Evolutionary conservation across 371 early-diverging fungal genomes (phyloP).

Genomic region (Lichtheimia corymbifera): DNA sequence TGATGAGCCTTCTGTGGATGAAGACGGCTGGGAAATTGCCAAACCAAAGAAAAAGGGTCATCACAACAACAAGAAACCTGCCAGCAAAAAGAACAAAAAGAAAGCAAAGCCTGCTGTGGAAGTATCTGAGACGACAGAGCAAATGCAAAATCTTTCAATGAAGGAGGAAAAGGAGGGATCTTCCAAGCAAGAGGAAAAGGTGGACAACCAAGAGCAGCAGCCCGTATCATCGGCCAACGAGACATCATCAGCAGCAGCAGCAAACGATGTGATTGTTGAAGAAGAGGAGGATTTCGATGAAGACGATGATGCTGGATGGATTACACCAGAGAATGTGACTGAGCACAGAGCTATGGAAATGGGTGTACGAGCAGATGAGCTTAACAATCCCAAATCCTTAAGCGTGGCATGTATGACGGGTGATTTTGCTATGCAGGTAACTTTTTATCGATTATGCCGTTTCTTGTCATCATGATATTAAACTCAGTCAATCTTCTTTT

Average conservation of each 20-base stretch:
- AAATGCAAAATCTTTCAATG: too few relatives aligned
- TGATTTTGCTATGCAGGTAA: conserved; percentile 98
- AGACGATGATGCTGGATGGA: conserved; percentile 64
- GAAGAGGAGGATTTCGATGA: background rate
- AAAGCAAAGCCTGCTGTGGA: background rate
- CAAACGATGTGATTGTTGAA: background rate
- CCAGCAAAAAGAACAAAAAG: conserved; percentile 22
- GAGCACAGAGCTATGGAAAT: conserved; percentile 62
- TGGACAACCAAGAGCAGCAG: background rate
- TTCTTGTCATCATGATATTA: background rate
- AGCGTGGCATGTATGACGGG: conserved; percentile 89
- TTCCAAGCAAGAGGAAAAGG: conserved; percentile 18
- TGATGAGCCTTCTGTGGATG: conserved; percentile 33
- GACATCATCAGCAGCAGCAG: background rate
- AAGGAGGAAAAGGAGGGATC: too few relatives aligned
- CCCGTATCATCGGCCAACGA: background rate
- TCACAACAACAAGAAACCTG: conserved; percentile 11
- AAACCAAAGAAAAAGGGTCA: conserved; percentile 28
- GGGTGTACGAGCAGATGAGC: conserved; percentile 44
- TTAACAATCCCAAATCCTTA: conserved; percentile 46
- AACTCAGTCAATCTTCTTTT: background rate
- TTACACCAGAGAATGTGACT: conserved; percentile 88
- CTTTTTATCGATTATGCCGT: too few relatives aligned
- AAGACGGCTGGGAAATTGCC: conserved; percentile 56
- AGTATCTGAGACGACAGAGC: background rate